Conservation (phyloP, 257 asterid genomes). For the Fraxinus pennsylvanica region DNA sequence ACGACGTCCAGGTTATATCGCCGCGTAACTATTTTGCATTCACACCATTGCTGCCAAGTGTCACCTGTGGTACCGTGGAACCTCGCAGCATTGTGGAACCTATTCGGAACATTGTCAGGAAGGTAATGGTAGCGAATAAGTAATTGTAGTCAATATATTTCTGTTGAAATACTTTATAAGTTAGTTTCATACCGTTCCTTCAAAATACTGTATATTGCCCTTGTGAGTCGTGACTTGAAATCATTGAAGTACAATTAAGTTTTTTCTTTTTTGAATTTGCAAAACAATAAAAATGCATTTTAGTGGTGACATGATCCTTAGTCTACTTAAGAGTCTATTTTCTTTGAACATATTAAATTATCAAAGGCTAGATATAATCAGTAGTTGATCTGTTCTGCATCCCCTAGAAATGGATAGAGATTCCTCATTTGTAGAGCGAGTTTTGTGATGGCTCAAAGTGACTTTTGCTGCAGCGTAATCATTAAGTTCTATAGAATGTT, state of each 20-base stretch:
- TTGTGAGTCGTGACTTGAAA: too few species aligned
- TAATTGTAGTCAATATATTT: background rate
- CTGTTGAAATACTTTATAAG: background rate
- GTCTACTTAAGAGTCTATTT: background rate
- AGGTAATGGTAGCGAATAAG: slow-evolving; percentile 43
- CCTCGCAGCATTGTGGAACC: slow-evolving; percentile 67
- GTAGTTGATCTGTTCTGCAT: background rate
- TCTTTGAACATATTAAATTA: slow-evolving; percentile 4
- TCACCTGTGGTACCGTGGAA: slow-evolving; percentile 92
- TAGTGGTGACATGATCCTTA: background rate
- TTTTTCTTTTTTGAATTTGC: too few species aligned
- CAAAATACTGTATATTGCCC: background rate
- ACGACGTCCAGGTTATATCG: slow-evolving; percentile 89
- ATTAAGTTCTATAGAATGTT: background rate
- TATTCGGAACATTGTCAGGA: slow-evolving; percentile 81
- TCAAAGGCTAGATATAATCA: background rate
- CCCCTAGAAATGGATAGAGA: slow-evolving; percentile 1
- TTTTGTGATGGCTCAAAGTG: background rate
- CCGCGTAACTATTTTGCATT: slow-evolving; percentile 95
- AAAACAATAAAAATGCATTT: background rate
- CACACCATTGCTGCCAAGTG: slow-evolving; percentile 95
- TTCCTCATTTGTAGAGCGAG: background rate
- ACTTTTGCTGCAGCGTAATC: background rate
- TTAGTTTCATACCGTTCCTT: slow-evolving; percentile 8
- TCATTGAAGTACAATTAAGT: too few species aligned